Conservation (phyloP, 208 protist genomes). For the Leishmania gerbilli region DNA sequence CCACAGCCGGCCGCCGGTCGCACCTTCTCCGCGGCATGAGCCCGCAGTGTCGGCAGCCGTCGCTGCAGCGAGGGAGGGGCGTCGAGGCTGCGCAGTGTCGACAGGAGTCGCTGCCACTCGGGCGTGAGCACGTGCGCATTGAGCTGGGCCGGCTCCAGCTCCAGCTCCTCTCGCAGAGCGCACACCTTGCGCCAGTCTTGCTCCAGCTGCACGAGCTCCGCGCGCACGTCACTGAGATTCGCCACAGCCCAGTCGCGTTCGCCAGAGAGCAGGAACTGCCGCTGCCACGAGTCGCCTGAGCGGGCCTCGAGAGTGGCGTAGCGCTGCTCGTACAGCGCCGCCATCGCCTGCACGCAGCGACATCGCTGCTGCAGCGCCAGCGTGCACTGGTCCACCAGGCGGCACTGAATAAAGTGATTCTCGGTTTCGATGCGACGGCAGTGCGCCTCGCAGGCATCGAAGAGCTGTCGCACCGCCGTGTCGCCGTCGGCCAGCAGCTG, state of each 20-base stretch:
- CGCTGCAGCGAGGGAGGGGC: constrained; percentile 28
- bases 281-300: constrained; percentile 45
- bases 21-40: background rate
- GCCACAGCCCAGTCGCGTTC: constrained; percentile 63
- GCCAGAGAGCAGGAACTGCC: constrained; percentile 65
- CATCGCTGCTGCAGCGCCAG: constrained; percentile 57
- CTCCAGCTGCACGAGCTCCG: constrained; percentile 49
- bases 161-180: constrained; percentile 42
- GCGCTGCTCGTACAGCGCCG: constrained; percentile 58
- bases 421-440: constrained; percentile 41
- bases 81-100: constrained; percentile 18
- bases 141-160: constrained; percentile 37
- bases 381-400: constrained; percentile 42
- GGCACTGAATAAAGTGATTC: constrained; percentile 61
- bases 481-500: constrained; percentile 44
- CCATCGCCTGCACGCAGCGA: constrained; percentile 62
- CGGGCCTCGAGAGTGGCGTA: constrained; percentile 37
- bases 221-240: constrained; percentile 63
- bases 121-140: constrained; percentile 5
- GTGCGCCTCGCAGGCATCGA: constrained; percentile 62
- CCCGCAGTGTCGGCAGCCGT: constrained; percentile 25
- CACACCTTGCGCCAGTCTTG: constrained; percentile 40
- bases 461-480: constrained; percentile 30
- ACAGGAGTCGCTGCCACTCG: constrained; percentile 12
- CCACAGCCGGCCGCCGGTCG: constrained; percentile 18